Evolutionary conservation across 805 yeast genomes (phyloP).

Genomic region (Blastobotrys peoriensis): DNA sequence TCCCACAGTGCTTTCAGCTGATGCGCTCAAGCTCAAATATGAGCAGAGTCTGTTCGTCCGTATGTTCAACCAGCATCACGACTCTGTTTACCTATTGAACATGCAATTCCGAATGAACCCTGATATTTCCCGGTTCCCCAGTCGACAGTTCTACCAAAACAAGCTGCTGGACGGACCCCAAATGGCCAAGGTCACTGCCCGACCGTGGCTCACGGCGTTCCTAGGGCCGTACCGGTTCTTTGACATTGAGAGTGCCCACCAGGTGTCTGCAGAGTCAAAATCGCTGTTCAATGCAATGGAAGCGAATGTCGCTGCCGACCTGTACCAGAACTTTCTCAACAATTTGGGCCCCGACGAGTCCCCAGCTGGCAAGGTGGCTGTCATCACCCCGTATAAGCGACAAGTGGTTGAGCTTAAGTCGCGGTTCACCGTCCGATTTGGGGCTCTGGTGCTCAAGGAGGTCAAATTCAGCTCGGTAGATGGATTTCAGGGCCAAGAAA

Average conservation of each 20-base stretch:
- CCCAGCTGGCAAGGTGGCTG: conserved; percentile 72
- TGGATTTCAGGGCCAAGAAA: conserved; percentile 98
- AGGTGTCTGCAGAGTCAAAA: conserved; percentile 48
- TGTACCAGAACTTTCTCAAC: conserved; percentile 29
- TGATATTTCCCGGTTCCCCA: conserved; percentile 79
- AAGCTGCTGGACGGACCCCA: conserved; percentile 69
- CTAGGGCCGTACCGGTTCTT: conserved; percentile 67
- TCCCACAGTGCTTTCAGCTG: conserved; percentile 89
- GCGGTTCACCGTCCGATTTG: conserved; percentile 54
- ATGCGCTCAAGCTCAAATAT: conserved; percentile 71
- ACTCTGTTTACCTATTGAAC: conserved; percentile 65
- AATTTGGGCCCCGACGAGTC: conserved; percentile 36
- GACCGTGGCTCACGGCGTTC: conserved; percentile 65
- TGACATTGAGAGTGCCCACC: conserved; percentile 60
- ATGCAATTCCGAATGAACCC: conserved; percentile 99
- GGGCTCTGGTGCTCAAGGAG: conserved; percentile 52
- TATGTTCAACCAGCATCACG: conserved; percentile 64
- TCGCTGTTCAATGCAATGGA: conserved; percentile 70
- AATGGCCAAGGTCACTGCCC: conserved; percentile 52
- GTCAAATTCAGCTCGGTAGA: conserved; percentile 93
- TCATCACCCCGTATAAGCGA: conserved; percentile 92
- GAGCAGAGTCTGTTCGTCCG: conserved; percentile 92
- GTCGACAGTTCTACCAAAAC: conserved; percentile 71
- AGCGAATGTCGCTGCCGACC: conserved; percentile 64
- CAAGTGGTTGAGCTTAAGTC: conserved; percentile 60